Evolutionary conservation across 2,329 filamentous ascomycete species (phyloP), one percentile per base, ranked within the genome.

Genomic region (Aspergillus niger): DNA sequence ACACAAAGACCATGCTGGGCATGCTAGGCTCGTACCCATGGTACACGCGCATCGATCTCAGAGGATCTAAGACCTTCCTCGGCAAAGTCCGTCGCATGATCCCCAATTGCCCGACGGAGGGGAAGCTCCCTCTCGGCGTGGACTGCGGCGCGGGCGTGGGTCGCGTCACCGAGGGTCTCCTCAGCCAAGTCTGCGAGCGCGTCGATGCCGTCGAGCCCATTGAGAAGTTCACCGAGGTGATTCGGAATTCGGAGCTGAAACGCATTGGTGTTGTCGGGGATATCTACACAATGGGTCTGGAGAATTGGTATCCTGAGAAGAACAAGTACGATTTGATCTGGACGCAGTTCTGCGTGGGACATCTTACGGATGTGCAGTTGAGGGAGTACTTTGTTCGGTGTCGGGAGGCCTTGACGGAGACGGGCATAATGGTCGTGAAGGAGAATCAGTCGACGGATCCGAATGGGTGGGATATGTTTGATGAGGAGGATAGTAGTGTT

Each of bases 161-260:
- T 0, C 83, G 94, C 44, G 85, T 97, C 61, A 96, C 92, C 0
- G 83, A 89, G 59, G 90, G 90, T 0, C 82, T 97, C 3, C 81
- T 97, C n/a, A 77, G 89, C 28, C 81, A 86, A 24, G 79, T 94
- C 1, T 88, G 89, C n/a, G 79, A 86, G 15, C 78, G 82, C 2
- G 89, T 97, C 6, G 93, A 97, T 73, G 82, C 96, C 22, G 86
- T 97, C 32, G 93, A 97, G 79, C 94, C 93, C 0, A 86, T 97
- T 20, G 80, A 82, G 67, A 92, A 92, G 72, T 96, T 97, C 76
- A 92, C 91, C 1, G 82, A 83, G 13, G 79, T 81, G 20, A 77
- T 96, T 1, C 73, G 74, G 5, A 70, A 74, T 0, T 69, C 73
- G 24, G 65, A 70, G 15, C 63, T 80, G 48, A 72, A 75, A 50